phyloP scores from a whole-genome alignment of 2,329 filamentous ascomycete species.

The Fusarium albidum region DNA sequence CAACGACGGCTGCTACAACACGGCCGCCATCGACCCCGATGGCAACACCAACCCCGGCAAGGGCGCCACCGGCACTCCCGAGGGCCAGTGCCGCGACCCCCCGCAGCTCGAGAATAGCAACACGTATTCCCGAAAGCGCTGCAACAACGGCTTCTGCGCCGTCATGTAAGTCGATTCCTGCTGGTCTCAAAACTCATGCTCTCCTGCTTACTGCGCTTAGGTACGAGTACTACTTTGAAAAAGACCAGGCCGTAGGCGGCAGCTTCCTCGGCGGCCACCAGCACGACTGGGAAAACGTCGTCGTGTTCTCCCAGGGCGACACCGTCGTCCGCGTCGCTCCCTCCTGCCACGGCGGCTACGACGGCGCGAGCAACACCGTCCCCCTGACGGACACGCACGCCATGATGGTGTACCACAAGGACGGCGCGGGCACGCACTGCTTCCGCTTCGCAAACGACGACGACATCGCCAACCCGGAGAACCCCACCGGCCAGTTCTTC shows the following conservation, averaged over 20 bases:
- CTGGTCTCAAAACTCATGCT: no score
- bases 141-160: slow-evolving; percentile 46
- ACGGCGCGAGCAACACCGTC: slow-evolving; percentile 34
- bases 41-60: slow-evolving; percentile 44
- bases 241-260: slow-evolving; percentile 49
- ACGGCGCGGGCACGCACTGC: slow-evolving; percentile 40
- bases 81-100: slow-evolving; percentile 43
- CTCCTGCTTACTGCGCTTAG: no score
- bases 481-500: slow-evolving; percentile 38
- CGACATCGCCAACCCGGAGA: slow-evolving; percentile 38
- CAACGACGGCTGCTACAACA: slow-evolving; percentile 54
- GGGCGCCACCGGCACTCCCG: slow-evolving; percentile 38
- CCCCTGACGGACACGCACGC: slow-evolving; percentile 31
- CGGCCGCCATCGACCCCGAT: slow-evolving; percentile 52
- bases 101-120: slow-evolving; percentile 44
- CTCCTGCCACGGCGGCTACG: slow-evolving; percentile 40
- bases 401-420: slow-evolving; percentile 43
- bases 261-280: slow-evolving; percentile 46
- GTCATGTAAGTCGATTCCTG: slow-evolving; percentile 41
- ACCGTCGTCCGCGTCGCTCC: slow-evolving; percentile 40
- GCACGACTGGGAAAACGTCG: slow-evolving; percentile 53
- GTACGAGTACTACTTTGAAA: slow-evolving; percentile 53
- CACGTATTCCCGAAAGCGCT: slow-evolving; percentile 43
- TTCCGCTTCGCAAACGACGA: slow-evolving; percentile 43
- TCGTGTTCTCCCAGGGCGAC: slow-evolving; percentile 44